Evolutionary conservation across 371 early-diverging fungal genomes (phyloP).

Genomic region (Cokeromyces recurvatus): DNA sequence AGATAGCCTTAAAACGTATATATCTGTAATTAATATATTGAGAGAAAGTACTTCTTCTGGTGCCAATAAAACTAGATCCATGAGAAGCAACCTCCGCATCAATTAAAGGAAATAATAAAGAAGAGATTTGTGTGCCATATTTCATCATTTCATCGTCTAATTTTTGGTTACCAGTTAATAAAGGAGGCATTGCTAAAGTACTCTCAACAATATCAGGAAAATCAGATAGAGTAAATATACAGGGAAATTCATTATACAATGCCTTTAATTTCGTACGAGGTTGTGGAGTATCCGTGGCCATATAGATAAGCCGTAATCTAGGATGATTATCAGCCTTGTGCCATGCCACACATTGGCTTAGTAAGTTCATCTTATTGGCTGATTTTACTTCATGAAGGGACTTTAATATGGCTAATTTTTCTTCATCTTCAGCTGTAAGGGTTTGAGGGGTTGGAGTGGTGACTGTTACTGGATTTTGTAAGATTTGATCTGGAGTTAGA

Average conservation of each 20-base stretch:
- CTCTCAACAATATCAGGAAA: constrained; percentile 33
- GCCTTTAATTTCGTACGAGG: constrained; percentile 38
- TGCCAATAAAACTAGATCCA: constrained; percentile 35
- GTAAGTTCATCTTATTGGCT: not conserved
- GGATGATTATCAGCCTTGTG: constrained; percentile 15
- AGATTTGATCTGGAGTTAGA: not conserved
- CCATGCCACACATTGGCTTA: constrained; percentile 11
- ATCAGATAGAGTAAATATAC: constrained; percentile 50
- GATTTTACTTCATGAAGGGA: not conserved
- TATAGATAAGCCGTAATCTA: constrained; percentile 39
- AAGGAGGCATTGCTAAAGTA: constrained; percentile 15
- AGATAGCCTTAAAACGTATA: constrained; percentile 20
- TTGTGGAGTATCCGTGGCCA: constrained; percentile 53
- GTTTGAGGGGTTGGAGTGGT: not conserved
- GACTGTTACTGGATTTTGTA: not conserved
- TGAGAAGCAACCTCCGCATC: constrained; percentile 46
- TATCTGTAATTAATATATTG: constrained; percentile 33
- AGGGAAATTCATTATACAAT: constrained; percentile 42
- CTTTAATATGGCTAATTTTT: not conserved
- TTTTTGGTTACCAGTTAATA: constrained; percentile 11
- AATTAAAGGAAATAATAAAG: constrained; percentile 35
- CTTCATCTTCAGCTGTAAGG: not conserved
- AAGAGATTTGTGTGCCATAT: constrained; percentile 6
- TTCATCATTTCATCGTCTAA: constrained; percentile 9
- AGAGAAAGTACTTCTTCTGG: constrained; percentile 43